A percentile compares a stretch with the other conserved stretches of the same genome.
phyloP scores from a whole-genome alignment of 2,329 filamentous ascomycete genomes.

The Cryphonectria nitschkei region DNA sequence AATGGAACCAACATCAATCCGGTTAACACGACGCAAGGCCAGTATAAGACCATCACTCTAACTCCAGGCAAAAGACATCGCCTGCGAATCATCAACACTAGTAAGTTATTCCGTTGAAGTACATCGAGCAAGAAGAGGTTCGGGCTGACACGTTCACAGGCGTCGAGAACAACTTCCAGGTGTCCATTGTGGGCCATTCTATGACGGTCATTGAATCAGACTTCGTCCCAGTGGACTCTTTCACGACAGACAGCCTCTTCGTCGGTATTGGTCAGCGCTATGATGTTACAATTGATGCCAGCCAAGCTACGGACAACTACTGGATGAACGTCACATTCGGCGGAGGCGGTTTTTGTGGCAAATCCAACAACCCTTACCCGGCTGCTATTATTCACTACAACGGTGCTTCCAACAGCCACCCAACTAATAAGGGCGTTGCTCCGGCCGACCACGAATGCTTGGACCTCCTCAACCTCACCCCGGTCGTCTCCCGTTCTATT shows the following conservation, averaged over 20 bases:
- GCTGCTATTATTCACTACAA: slow-evolving; percentile 46
- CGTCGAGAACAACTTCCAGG: slow-evolving; percentile 27
- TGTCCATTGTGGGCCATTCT: slow-evolving; percentile 53
- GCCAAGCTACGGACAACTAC: slow-evolving; percentile 40
- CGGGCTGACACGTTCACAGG: slow-evolving; percentile 3
- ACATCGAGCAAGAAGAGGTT: background rate
- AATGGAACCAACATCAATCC: slow-evolving; percentile 46
- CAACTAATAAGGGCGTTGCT: slow-evolving; percentile 37
- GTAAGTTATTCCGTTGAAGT: background rate
- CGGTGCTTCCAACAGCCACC: slow-evolving; percentile 37
- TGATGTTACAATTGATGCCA: slow-evolving; percentile 52
- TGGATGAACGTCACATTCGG: slow-evolving; percentile 45
- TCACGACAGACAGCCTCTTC: slow-evolving; percentile 52
- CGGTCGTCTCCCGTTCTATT: slow-evolving; percentile 36
- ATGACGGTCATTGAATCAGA: slow-evolving; percentile 57
- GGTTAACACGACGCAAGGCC: slow-evolving; percentile 36
- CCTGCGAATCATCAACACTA: slow-evolving; percentile 54
- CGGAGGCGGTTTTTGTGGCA: slow-evolving; percentile 38
- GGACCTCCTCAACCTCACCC: slow-evolving; percentile 45
- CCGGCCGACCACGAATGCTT: slow-evolving; percentile 25
- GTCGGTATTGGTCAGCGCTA: slow-evolving; percentile 53
- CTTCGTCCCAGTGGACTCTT: slow-evolving; percentile 55
- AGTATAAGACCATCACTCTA: slow-evolving; percentile 42
- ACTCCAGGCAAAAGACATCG: slow-evolving; percentile 51
- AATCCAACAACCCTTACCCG: slow-evolving; percentile 37